Base-by-base conservation (phyloP, 1,139 yeast genomes). In the Eremothecium cymbalariae region DNA sequence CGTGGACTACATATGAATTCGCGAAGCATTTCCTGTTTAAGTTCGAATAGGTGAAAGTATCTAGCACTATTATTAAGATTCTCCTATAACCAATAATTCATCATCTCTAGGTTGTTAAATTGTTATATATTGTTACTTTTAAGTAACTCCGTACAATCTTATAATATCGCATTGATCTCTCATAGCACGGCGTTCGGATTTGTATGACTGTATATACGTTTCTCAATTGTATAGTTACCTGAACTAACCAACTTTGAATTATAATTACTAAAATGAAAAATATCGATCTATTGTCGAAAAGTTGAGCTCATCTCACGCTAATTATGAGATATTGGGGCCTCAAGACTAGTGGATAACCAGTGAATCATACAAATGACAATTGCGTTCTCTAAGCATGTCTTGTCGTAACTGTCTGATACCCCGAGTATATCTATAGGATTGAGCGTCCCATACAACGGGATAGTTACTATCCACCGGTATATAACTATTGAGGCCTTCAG, bases 1-100 rank as follows among this genome's bases (percentile, higher is more conserved):
- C 95, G 45, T 90, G 98, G 98, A 90, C 97, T 2, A 88, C 95
- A 15, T 90, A 93, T 60, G 98, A 90, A 59, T 84, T 88, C 93
- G 97, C 96, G 28, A 90, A 90, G 39, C 60, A 57, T 37, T 53
- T 55, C 36, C 38, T 40, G 23, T 37, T 40, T n/a, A n/a, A n/a
- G n/a, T n/a, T n/a, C n/a, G n/a, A n/a, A n/a, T n/a, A n/a, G n/a
- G n/a, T n/a, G n/a, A n/a, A n/a, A n/a, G n/a, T n/a, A n/a, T n/a
- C n/a, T n/a, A n/a, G n/a, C n/a, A n/a, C n/a, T n/a, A n/a, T n/a
- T n/a, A n/a, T n/a, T n/a, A n/a, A n/a, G n/a, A n/a, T n/a, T n/a
- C n/a, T n/a, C n/a, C n/a, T n/a, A n/a, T n/a, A n/a, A n/a, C n/a
- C n/a, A n/a, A n/a, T n/a, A n/a, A n/a, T n/a, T n/a, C n/a, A n/a